Conservation (phyloP, 805 yeast genomes). For the Komagataella pseudopastoris region DNA sequence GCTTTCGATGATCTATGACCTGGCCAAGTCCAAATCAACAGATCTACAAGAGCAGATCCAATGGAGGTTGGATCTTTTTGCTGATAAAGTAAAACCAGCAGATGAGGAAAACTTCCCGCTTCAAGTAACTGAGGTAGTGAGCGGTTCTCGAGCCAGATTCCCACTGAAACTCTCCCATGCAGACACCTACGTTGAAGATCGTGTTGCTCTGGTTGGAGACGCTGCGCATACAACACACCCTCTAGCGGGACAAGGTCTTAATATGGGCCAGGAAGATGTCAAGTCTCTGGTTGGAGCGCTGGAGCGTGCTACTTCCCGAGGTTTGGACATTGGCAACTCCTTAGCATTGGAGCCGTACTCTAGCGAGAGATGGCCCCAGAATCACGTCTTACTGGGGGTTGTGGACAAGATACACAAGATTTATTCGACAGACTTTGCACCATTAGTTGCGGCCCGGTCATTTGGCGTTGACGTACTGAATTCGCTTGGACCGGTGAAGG, state of each 20-base stretch:
- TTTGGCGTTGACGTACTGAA: conserved; percentile 65
- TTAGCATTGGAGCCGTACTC: conserved; percentile 80
- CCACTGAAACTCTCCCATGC: conserved; percentile 86
- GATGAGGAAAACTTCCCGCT: conserved; percentile 57
- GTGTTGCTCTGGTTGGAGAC: conserved; percentile 92
- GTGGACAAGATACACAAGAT: conserved; percentile 88
- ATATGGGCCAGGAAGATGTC: conserved; percentile 95
- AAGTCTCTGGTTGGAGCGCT: conserved; percentile 54
- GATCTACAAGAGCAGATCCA: conserved; percentile 50
- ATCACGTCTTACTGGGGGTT: conserved; percentile 72
- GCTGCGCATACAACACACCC: conserved; percentile 98
- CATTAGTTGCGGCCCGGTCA: conserved; percentile 64
- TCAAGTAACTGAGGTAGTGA: conserved; percentile 42
- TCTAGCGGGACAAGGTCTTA: conserved; percentile 93
- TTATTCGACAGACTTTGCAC: conserved; percentile 59
- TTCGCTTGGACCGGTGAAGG: conserved; percentile 49
- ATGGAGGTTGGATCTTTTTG: conserved; percentile 46
- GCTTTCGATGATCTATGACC: conserved; percentile 49
- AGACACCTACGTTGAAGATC: conserved; percentile 70
- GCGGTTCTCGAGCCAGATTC: conserved; percentile 68
- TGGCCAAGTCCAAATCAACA: conserved; percentile 20
- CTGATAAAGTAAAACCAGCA: conserved; percentile 18
- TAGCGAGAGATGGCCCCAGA: conserved; percentile 67
- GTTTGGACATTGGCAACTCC: conserved; percentile 77
- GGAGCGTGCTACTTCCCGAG: conserved; percentile 59